Evolutionary conservation across 2,329 filamentous ascomycete species (phyloP), one percentile per base, ranked within the genome.

Genomic region (Daldinia eschscholtzii): DNA sequence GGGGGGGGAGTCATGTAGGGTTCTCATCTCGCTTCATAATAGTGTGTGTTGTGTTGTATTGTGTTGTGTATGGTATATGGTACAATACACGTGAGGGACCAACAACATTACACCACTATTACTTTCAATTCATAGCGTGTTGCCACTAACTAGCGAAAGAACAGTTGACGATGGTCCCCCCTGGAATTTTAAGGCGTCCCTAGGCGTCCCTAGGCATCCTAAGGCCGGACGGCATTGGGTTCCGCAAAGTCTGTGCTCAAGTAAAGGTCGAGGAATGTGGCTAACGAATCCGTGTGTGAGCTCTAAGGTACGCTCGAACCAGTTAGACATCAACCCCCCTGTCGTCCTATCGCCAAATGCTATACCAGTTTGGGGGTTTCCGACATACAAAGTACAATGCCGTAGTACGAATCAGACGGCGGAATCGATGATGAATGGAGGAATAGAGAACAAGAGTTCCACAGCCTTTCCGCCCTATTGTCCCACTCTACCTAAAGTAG

Each of bases 401-500:
- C 20, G 33, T 55, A 35, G 33, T 55, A 39, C 33, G 9, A 50
- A 50, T 50, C 57, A 50, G 30, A 42, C 18, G 18, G 41, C 15
- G 41, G 35, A 50, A 58, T 42, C 18, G 18, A 57, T 39, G 33
- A 23, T 55, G 37, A 57, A 28, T 57, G 35, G 53, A 41, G 53
- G 28, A 57, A 57, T 10, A 53, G 53, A 46, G n/a, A 53, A 55
- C 52, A 46, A 35, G 30, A 41, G 33, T 26, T 60, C 33, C 58
- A 60, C 59, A 62, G 57, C 33, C 42, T 57, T 42, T 65, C 64
- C 61, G 66, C 70, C 69, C 69, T 67, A 71, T 50, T 58, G 58
- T 69, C 65, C 66, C 63, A 64, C 63, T 18, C 52, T 64, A 62
- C 35, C 18, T 50, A 57, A 50, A 53, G 57, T 61, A 52, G 46